Conservation (phyloP, 148 eudicot genomes). For the Rheum nobile region DNA sequence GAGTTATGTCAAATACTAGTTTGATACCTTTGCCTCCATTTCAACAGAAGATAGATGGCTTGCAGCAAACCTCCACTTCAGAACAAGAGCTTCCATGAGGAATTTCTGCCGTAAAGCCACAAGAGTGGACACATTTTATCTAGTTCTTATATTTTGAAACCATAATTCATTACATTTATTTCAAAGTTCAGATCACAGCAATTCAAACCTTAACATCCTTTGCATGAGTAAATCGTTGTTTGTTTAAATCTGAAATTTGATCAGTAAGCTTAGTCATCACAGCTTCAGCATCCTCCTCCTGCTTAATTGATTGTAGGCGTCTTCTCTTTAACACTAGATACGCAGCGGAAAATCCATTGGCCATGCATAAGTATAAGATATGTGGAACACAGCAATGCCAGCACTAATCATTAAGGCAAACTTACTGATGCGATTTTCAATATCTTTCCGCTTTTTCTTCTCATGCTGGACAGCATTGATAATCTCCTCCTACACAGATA, state of each 20-base stretch:
- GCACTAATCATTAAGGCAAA: conserved; percentile 13
- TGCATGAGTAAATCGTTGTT: conserved; percentile 40
- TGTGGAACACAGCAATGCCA: neutral
- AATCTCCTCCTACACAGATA: conserved; percentile 54
- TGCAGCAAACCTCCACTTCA: conserved; percentile 62
- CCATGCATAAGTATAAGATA: neutral
- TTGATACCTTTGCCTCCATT: conserved; percentile 65
- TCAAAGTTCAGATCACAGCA: neutral
- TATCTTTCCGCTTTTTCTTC: conserved; percentile 40
- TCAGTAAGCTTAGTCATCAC: conserved; percentile 43
- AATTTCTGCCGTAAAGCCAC: conserved; percentile 35
- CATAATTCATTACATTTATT: neutral
- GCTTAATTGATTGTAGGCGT: conserved; percentile 33
- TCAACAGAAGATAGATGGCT: conserved; percentile 45
- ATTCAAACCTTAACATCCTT: conserved; percentile 48
- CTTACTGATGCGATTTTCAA: conserved; percentile 64
- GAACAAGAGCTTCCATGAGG: conserved; percentile 50
- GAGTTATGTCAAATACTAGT: neutral
- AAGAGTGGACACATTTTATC: neutral
- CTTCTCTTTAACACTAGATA: conserved; percentile 43
- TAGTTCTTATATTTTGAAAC: neutral
- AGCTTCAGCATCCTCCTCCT: conserved; percentile 50
- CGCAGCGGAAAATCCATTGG: conserved; percentile 10
- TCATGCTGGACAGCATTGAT: conserved; percentile 21
- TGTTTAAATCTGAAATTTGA: conserved; percentile 36